These are phyloP conservation scores for Candida tibetensis DNA, from an alignment of 805 yeast species.

Conservation along the genomic window DNA sequence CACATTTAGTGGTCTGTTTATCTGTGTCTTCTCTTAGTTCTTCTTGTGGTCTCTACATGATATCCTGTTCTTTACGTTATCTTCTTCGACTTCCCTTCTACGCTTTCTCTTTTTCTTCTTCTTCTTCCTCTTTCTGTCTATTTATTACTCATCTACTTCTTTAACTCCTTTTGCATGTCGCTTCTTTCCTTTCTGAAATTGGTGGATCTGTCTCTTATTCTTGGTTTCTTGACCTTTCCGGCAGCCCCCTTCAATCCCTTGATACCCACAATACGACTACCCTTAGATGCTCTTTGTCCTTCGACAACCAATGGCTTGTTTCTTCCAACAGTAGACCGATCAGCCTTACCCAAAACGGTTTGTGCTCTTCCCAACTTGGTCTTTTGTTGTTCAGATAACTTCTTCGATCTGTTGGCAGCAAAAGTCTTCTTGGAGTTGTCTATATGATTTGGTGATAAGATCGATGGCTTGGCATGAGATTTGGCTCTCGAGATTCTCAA, in stretches of 20 bases:
- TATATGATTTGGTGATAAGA: conserved; percentile 43
- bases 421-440: conserved; percentile 30
- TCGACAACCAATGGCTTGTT: conserved; percentile 45
- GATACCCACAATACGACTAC: conserved; percentile 57
- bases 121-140: not conserved
- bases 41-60: no score
- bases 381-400: conserved; percentile 63
- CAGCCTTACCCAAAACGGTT: conserved; percentile 74
- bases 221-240: conserved; percentile 51
- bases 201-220: conserved; percentile 54
- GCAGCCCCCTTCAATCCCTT: conserved; percentile 48
- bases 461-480: conserved; percentile 38
- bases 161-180: conserved; percentile 17
- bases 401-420: conserved; percentile 21
- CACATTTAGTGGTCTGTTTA: no score
- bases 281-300: conserved; percentile 77
- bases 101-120: no score
- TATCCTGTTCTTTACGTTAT: no score
- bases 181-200: conserved; percentile 45
- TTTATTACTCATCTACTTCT: conserved; percentile 2
- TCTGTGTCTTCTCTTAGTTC: no score
- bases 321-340: conserved; percentile 65
- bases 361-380: conserved; percentile 80
- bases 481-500: conserved; percentile 70
- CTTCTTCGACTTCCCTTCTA: no score